Evolutionary conservation across 2,329 filamentous ascomycete genomes (phyloP).

Genomic region (Fusarium abutilonis): DNA sequence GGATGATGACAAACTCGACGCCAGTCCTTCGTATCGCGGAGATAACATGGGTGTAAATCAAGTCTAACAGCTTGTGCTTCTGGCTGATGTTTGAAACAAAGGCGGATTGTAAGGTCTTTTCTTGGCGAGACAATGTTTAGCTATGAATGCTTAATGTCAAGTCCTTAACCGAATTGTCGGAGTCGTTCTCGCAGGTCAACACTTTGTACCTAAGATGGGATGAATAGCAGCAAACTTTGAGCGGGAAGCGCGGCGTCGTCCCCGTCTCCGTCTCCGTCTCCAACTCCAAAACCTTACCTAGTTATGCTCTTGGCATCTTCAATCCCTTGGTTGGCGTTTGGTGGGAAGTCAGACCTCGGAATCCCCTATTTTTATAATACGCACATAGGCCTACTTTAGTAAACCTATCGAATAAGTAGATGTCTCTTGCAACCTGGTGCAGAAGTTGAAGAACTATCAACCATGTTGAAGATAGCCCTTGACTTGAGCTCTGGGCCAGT

Average conservation of each 20-base stretch:
- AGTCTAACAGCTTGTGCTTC: background rate
- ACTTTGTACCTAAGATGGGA: background rate
- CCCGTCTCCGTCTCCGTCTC: constrained; percentile 17
- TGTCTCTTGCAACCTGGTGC: too few relatives aligned
- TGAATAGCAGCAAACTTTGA: constrained; percentile 6
- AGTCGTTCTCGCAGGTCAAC: background rate
- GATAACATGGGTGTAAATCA: constrained; percentile 14
- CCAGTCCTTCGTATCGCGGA: constrained; percentile 15
- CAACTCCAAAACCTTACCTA: background rate
- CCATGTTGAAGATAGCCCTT: background rate
- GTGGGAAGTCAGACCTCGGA: constrained; percentile 8
- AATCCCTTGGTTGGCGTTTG: background rate
- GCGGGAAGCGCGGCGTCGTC: constrained; percentile 7
- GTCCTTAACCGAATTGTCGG: background rate
- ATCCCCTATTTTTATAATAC: background rate
- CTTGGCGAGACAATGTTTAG: background rate
- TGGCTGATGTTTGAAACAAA: background rate
- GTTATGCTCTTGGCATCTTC: background rate
- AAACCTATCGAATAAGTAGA: too few relatives aligned
- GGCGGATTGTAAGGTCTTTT: background rate
- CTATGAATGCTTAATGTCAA: constrained; percentile 3
- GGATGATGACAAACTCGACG: constrained; percentile 33
- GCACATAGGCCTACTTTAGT: too few relatives aligned
- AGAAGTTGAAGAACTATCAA: too few relatives aligned
- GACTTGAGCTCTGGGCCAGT: background rate